These are phyloP conservation scores for Aspergillus panamensis DNA, from an alignment of 495 filamentous ascomycete species.

Conservation along the genomic window DNA sequence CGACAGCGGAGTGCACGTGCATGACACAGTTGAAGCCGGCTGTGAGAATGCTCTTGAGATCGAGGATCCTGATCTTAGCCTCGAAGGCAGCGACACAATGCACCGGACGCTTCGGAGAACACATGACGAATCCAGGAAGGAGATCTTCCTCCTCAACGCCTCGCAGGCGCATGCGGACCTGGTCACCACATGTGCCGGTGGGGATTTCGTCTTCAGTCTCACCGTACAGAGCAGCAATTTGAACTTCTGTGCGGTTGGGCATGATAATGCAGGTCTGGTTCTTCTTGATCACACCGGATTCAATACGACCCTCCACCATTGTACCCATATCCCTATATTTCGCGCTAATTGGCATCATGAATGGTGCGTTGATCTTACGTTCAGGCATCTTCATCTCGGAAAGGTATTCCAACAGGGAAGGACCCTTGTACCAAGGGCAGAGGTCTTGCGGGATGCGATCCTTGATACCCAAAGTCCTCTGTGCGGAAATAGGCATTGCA, in stretches of 20 bases:
- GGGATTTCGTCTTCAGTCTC: conserved; percentile 92
- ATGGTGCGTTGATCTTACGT: conserved; percentile 93
- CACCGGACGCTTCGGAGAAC: conserved; percentile 85
- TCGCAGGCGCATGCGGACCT: conserved; percentile 85
- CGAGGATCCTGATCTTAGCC: conserved; percentile 93
- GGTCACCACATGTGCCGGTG: conserved; percentile 83
- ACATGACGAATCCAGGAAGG: conserved; percentile 93
- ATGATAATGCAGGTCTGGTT: conserved; percentile 80
- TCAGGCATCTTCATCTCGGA: conserved; percentile 87
- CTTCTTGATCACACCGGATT: conserved; percentile 89
- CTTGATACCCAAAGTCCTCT: conserved; percentile 81
- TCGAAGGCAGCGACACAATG: conserved; percentile 89
- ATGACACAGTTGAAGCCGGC: conserved; percentile 89
- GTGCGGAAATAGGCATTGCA: conserved; percentile 96
- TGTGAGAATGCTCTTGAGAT: conserved; percentile 88
- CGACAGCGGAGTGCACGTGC: conserved; percentile 87
- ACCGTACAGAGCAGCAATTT: conserved; percentile 81
- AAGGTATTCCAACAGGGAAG: conserved; percentile 92
- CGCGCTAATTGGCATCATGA: conserved; percentile 97
- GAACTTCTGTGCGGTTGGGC: conserved; percentile 81
- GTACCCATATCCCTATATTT: conserved; percentile 99
- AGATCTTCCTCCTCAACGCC: conserved; percentile 98
- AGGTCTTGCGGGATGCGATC: conserved; percentile 75
- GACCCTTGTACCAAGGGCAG: conserved; percentile 80
- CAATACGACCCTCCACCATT: conserved; percentile 95